A percentile compares a stretch with the other conserved stretches of the same genome.
phyloP scores from a whole-genome alignment of 371 early-diverging fungal species.

The Mucor mucedo region DNA sequence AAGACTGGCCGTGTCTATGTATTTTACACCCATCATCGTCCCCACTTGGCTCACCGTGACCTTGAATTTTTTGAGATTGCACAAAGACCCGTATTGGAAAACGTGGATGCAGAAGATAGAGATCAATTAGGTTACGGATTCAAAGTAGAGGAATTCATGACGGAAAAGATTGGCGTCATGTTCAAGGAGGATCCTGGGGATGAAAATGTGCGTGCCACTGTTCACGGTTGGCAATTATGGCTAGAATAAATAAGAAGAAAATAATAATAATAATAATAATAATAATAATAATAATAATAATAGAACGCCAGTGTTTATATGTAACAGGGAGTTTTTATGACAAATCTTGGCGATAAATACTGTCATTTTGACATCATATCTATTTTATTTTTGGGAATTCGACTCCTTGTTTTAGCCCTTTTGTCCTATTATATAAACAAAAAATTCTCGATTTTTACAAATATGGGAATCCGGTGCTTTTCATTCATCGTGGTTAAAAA shows the following conservation, averaged over 20 bases:
- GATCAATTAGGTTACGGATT: constrained; percentile 71
- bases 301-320: no score
- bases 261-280: no score
- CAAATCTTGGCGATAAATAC: background rate
- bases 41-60: constrained; percentile 78
- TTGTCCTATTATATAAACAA: no score
- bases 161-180: constrained; percentile 80
- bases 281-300: no score
- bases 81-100: constrained; percentile 41
- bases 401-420: no score
- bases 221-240: constrained; percentile 77
- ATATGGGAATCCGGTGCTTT: no score
- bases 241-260: constrained; percentile 14
- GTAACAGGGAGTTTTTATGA: background rate
- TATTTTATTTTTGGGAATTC: no score
- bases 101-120: constrained; percentile 55
- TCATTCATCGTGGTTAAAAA: no score
- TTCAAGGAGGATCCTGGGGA: constrained; percentile 90
- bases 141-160: constrained; percentile 69
- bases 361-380: no score
- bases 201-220: constrained; percentile 79
- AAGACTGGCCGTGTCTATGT: constrained; percentile 65
- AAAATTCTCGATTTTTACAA: no score
- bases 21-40: constrained; percentile 74
- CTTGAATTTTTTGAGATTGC: constrained; percentile 84